phyloP scores from a whole-genome alignment of 78 protist species.

The Acrasis kona region DNA sequence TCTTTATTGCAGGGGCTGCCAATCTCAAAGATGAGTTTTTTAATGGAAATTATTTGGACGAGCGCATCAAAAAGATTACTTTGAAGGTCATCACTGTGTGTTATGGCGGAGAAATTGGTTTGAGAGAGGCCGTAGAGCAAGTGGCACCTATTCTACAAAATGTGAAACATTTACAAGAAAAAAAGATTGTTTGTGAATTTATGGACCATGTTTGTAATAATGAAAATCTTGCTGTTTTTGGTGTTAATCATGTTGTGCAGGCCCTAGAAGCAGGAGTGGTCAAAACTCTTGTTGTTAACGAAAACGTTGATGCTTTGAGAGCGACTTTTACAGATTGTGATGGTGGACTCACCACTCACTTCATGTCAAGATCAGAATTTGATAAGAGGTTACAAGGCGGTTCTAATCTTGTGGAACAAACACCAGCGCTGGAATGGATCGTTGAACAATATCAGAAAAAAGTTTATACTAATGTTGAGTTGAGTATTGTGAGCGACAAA shows the following conservation, averaged over 20 bases:
- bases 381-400: background rate
- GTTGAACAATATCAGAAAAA: background rate
- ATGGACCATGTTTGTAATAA: background rate
- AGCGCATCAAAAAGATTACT: background rate
- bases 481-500: background rate
- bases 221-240: background rate
- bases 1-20: background rate
- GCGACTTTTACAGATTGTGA: background rate
- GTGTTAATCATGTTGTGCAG: background rate
- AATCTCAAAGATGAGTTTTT: background rate
- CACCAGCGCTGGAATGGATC: background rate
- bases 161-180: background rate
- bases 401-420: background rate
- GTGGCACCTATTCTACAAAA: background rate
- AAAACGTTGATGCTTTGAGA: background rate
- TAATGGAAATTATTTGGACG: background rate
- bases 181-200: background rate
- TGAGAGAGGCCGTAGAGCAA: background rate
- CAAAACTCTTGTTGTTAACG: background rate
- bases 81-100: background rate
- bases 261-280: background rate
- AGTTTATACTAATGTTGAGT: no score
- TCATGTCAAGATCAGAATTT: background rate
- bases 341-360: background rate
- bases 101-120: background rate